phyloP scores from a whole-genome alignment of 2,329 filamentous ascomycete genomes.

The Paraphaeosphaeria sporulosa region DNA sequence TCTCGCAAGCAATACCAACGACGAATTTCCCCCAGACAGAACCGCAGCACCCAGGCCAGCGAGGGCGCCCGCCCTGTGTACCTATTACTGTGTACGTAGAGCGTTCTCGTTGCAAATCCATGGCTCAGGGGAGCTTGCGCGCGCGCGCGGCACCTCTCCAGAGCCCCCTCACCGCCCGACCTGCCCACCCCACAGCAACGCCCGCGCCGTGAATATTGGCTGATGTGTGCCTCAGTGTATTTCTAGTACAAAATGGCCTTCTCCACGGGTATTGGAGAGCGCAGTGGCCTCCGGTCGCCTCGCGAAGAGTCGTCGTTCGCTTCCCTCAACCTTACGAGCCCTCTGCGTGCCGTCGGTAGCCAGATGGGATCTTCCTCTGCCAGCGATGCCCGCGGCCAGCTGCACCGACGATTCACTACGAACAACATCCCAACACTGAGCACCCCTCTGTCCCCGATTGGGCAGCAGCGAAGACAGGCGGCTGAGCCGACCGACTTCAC shows the following conservation, averaged over 20 bases:
- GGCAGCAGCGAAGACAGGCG: slow-evolving; percentile 62
- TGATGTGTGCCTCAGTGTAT: slow-evolving; percentile 46
- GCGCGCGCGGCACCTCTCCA: slow-evolving; percentile 25
- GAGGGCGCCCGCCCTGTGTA: slow-evolving; percentile 25
- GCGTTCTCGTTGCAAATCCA: slow-evolving; percentile 14
- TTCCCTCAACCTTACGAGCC: slow-evolving; percentile 62
- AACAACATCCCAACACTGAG: slow-evolving; percentile 81
- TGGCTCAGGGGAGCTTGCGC: slow-evolving; percentile 19
- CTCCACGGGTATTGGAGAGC: slow-evolving; percentile 67
- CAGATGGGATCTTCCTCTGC: slow-evolving; percentile 63
- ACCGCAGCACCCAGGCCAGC: slow-evolving; percentile 13
- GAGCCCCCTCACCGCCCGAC: slow-evolving; percentile 43
- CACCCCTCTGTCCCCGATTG: slow-evolving; percentile 69
- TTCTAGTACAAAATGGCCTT: slow-evolving; percentile 66
- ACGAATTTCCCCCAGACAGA: slow-evolving; percentile 6
- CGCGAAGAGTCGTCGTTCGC: slow-evolving; percentile 79
- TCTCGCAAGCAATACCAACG: slow-evolving; percentile 3
- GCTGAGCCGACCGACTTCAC: slow-evolving; percentile 63
- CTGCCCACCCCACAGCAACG: slow-evolving; percentile 41
- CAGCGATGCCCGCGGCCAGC: slow-evolving; percentile 75
- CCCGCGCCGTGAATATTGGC: slow-evolving; percentile 27
- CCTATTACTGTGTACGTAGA: slow-evolving; percentile 21
- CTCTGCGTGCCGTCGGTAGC: slow-evolving; percentile 69
- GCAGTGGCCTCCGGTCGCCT: slow-evolving; percentile 80
- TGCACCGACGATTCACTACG: slow-evolving; percentile 93